Evolutionary conservation across 257 asterid species (phyloP).

Genomic region (Solanum phureja): DNA sequence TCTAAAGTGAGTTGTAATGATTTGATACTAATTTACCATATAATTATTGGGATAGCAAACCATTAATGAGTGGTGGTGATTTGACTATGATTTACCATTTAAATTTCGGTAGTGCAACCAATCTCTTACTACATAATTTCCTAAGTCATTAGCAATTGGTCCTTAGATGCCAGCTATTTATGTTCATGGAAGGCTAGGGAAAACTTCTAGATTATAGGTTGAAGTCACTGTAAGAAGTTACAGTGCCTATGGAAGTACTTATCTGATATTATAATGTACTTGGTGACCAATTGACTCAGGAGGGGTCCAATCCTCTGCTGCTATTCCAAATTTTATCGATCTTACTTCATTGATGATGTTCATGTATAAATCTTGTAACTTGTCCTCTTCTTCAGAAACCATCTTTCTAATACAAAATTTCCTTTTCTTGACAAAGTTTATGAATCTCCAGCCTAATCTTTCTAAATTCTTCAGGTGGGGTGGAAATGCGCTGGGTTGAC

Average conservation of each 20-base stretch:
- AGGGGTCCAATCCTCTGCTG: background rate
- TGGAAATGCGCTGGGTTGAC: constrained; percentile 97
- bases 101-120: background rate
- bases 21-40: background rate
- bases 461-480: constrained; percentile 49
- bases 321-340: background rate
- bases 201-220: background rate
- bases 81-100: background rate
- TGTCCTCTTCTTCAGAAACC: background rate
- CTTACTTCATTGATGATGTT: background rate
- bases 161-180: background rate
- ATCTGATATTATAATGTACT: background rate
- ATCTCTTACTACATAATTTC: background rate
- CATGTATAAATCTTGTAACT: background rate
- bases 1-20: background rate
- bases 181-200: background rate
- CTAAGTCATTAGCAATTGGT: background rate
- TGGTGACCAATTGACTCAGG: background rate
- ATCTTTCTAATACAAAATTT: background rate
- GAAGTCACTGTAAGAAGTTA: background rate
- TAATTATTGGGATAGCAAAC: background rate
- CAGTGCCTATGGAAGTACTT: background rate
- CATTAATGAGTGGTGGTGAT: background rate
- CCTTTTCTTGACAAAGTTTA: background rate
- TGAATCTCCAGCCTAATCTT: constrained; percentile 1